A percentile compares a stretch with the other conserved stretches of the same genome.
These are phyloP conservation scores for Teunomyces barrocoloradensis DNA, from an alignment of 805 yeast species.

Conservation along the genomic window DNA sequence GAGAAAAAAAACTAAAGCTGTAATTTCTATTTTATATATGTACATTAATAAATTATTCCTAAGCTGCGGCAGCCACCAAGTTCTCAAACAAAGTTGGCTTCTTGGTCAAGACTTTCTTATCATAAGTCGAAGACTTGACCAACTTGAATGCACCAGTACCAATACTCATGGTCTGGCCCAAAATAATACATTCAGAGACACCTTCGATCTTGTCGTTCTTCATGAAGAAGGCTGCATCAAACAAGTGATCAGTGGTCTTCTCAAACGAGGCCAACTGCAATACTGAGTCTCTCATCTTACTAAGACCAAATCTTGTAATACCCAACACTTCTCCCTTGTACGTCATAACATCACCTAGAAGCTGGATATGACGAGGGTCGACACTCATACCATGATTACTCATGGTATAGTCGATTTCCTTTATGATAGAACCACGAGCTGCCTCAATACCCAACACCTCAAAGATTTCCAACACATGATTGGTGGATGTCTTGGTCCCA, in stretches of 20 bases:
- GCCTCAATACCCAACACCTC: slow-evolving; percentile 96
- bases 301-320: slow-evolving; percentile 94
- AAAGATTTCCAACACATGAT: slow-evolving; percentile 87
- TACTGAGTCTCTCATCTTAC: slow-evolving; percentile 98
- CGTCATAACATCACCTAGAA: slow-evolving; percentile 97
- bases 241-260: slow-evolving; percentile 96
- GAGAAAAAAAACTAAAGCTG: not conserved
- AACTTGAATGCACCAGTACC: slow-evolving; percentile 97
- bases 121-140: slow-evolving; percentile 55
- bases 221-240: slow-evolving; percentile 98
- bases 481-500: slow-evolving; percentile 82
- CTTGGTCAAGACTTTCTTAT: slow-evolving; percentile 38
- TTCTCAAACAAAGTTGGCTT: slow-evolving; percentile 50
- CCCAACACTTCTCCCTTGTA: slow-evolving; percentile 98
- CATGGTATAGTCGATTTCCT: slow-evolving; percentile 97
- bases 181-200: slow-evolving; percentile 93
- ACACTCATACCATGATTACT: slow-evolving; percentile 99
- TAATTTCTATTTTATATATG: not conserved
- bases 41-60: not conserved
- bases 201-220: slow-evolving; percentile 95
- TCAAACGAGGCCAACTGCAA: slow-evolving; percentile 96
- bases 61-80: slow-evolving; percentile 13
- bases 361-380: slow-evolving; percentile 98
- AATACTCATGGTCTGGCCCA: slow-evolving; percentile 96
- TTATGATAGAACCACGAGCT: slow-evolving; percentile 87